Percentiles rank a stretch among this genome's conserved stretches.
Conservation (phyloP, 2,329 filamentous ascomycete genomes). For the Diaporthe citrichinensis region DNA sequence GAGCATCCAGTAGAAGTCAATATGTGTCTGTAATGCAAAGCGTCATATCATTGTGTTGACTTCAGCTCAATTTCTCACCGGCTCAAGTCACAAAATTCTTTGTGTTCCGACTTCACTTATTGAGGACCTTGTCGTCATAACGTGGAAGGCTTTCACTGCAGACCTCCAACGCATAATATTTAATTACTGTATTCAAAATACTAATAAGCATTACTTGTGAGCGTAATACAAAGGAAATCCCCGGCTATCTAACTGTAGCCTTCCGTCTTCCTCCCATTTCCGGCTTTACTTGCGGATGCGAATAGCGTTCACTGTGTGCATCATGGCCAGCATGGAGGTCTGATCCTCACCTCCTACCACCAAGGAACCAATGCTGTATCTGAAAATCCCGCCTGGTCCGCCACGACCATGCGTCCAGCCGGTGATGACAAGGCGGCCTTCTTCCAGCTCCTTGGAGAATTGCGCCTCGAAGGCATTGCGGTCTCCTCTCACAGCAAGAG, state of each 20-base stretch:
- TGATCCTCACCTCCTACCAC: constrained; percentile 17
- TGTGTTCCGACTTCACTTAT: neutral
- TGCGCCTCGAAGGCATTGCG: constrained; percentile 23
- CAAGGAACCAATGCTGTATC: constrained; percentile 20
- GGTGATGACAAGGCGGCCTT: constrained; percentile 12
- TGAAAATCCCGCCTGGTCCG: constrained; percentile 5
- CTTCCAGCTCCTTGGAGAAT: constrained; percentile 24
- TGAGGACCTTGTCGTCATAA: neutral
- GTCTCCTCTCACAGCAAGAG: constrained; percentile 24
- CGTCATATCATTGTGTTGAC: neutral
- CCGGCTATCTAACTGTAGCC: neutral
- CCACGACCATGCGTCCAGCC: constrained; percentile 25
- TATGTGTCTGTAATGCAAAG: neutral
- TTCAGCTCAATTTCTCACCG: neutral
- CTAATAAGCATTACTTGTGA: neutral
- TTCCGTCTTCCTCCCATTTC: neutral
- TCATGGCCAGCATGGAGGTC: constrained; percentile 20
- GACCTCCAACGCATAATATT: no score
- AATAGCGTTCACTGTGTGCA: constrained; percentile 2
- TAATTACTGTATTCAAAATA: neutral
- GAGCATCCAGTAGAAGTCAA: neutral
- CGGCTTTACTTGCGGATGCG: constrained; percentile 4
- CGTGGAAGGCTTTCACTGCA: neutral
- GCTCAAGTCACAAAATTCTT: neutral
- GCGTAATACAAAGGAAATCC: neutral